Evolutionary conservation across 176 grass and related monocot species (phyloP), one percentile per base, ranked within the genome.

Genomic region (Chrysopogon serrulatus): DNA sequence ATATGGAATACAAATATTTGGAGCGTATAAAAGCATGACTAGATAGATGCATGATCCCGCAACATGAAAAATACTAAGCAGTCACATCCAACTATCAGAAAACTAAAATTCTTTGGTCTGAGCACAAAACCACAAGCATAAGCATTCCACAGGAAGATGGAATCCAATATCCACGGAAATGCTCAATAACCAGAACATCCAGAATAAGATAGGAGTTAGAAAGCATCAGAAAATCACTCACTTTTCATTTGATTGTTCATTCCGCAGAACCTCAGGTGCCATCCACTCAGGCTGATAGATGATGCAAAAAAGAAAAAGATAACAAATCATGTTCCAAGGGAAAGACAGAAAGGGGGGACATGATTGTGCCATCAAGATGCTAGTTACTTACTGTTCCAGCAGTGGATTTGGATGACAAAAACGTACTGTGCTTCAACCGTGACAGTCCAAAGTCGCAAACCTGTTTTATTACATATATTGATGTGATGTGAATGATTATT

Each of bases 381-480:
- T 67, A 73, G 78, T 72, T 82, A 86, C 96, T 86, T 90, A 98
- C 96, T 65, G 96, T 99, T 82, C 96, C 96, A 80, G 96, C 96
- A 79, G 96, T 99, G 44, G 96, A 99, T 89, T 93, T 95, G 80
- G 96, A 99, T 79, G 96, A 99, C 81, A 99, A 90, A 91, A 99
- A 99, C 39, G 96, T 99, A 66, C 86, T 94, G 67, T 99, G 96
- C 83, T 99, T 99, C 81, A 99, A 94, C 47, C 96, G 89, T 78
- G 96, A 99, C 73, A 99, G 89, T 66, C 96, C 96, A 89, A 99
- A 99, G 90, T 99, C 96, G 64, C 96, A 99, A 54, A 99, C 96
- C 96, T 99, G 83, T 69, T 88, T 64, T 65, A 64, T 26, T 32
- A 34, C 23, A 73, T 36, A 80, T 17, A 80, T 27, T 43, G 71